Evolutionary conservation across 208 protist species (phyloP), one percentile per base, ranked within the genome.

Genomic region (Wallacemonas collosoma): DNA sequence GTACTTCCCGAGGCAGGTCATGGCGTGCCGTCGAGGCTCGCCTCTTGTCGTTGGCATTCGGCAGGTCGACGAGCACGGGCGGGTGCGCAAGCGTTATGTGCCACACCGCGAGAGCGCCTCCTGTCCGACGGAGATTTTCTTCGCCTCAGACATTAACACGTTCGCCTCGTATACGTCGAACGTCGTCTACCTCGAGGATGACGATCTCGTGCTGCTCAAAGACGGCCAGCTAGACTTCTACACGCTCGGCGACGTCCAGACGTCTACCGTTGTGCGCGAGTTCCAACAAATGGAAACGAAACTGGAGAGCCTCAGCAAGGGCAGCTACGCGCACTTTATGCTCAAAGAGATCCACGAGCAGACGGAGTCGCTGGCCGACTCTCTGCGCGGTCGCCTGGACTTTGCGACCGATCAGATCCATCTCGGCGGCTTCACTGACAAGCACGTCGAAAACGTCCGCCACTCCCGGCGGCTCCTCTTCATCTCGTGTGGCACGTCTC

Each of bases 321-420:
- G 97, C 11, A 78, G 73, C 47, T 99, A 97, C 79, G 72, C 81
- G 8, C 92, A 98, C 81, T 99, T 98, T 77, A 99, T 99, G 98
- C 83, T 98, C 35, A 99, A 99, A 84, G 98, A 99, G 83, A 99
- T 99, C 62, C 88, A 93, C 76, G 97, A 99, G 81, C 98, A 99
- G 87, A 75, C 93, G 1, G 93, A 98, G 54, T 93, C 91, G 41
- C 75, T 98, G 12, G 63, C 91, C 15, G 95, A 95, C 82, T 90
- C 90, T 6, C 98, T 99, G 93, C 86, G 85, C 7, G 95, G 92
- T n/a, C 91, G 97, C 50, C 75, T 99, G 47, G 76, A 97, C 80
- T 92, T 96, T 62, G 47, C 76, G 15, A 81, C 68, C 41, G 55
- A 75, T 3, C 43, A 41, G 7, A 90, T 98, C 26, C 81, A 74